A percentile compares a stretch with the other conserved stretches of the same genome.
Conservation (phyloP, 108 stramenopile genomes). For the Craspedostauros australis region DNA sequence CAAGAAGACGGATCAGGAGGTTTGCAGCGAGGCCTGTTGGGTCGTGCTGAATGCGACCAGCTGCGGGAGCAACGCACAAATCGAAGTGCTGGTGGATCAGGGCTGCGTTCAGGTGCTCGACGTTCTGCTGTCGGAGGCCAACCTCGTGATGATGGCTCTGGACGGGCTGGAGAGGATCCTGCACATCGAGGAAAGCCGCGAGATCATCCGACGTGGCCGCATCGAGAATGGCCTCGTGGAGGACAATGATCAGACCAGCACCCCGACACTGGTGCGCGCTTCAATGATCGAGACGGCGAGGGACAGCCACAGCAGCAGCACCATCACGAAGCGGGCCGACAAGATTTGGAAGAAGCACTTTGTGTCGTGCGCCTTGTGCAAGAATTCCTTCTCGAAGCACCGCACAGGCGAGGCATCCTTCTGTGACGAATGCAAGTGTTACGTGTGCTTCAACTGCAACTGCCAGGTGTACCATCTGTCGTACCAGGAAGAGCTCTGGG, state of each 20-base stretch:
- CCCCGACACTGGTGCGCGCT: constrained; percentile 60
- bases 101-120: constrained; percentile 89
- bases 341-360: constrained; percentile 95
- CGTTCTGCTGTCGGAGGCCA: constrained; percentile 75
- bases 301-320: constrained; percentile 73
- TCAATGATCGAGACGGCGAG: constrained; percentile 79
- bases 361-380: constrained; percentile 92
- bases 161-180: constrained; percentile 93
- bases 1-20: constrained; percentile 81
- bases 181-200: constrained; percentile 82
- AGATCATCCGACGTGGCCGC: constrained; percentile 38
- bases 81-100: constrained; percentile 86
- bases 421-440: constrained; percentile 92
- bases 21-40: constrained; percentile 97
- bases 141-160: constrained; percentile 95
- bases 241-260: constrained; percentile 24
- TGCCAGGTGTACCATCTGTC: constrained; percentile 89
- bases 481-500: constrained; percentile 95
- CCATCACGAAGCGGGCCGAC: constrained; percentile 81
- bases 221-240: constrained; percentile 40
- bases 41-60: constrained; percentile 96
- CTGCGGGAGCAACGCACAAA: constrained; percentile 92
- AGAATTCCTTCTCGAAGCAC: constrained; percentile 81
- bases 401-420: constrained; percentile 70
- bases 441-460: constrained; percentile 89